A percentile compares a stretch with the other conserved stretches of the same genome.
Evolutionary conservation across 192 early-diverging fungal genomes (phyloP).

Genomic region (Anaeromyces robustus): DNA sequence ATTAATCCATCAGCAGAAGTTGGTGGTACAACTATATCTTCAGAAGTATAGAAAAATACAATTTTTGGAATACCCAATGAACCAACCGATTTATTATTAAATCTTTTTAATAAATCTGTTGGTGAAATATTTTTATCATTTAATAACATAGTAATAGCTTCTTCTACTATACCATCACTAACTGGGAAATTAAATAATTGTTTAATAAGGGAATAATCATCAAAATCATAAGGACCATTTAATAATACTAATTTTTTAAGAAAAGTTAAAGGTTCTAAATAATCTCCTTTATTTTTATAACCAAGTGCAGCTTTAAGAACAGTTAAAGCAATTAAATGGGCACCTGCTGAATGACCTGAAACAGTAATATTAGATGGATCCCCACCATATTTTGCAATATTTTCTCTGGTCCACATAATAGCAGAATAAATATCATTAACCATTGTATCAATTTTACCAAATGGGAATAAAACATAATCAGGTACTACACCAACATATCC

Average conservation of each 20-base stretch:
- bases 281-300: neutral
- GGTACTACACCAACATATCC: neutral
- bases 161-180: neutral
- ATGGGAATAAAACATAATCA: neutral
- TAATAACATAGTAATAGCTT: neutral
- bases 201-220: neutral
- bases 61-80: neutral
- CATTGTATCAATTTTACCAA: neutral
- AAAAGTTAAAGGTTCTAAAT: neutral
- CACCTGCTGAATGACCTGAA: neutral
- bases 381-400: neutral
- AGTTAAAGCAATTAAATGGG: neutral
- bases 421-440: neutral
- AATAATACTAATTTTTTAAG: neutral
- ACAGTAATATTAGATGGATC: neutral
- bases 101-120: neutral
- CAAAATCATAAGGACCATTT: neutral
- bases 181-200: neutral
- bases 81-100: neutral
- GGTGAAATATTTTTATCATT: neutral
- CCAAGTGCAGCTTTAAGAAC: neutral
- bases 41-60: neutral
- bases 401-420: neutral
- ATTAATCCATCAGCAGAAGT: neutral
- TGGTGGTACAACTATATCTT: neutral